These are phyloP conservation scores for Sphenostylis stenocarpa DNA, from an alignment of 306 rosid genomes.

Conservation along the genomic window DNA sequence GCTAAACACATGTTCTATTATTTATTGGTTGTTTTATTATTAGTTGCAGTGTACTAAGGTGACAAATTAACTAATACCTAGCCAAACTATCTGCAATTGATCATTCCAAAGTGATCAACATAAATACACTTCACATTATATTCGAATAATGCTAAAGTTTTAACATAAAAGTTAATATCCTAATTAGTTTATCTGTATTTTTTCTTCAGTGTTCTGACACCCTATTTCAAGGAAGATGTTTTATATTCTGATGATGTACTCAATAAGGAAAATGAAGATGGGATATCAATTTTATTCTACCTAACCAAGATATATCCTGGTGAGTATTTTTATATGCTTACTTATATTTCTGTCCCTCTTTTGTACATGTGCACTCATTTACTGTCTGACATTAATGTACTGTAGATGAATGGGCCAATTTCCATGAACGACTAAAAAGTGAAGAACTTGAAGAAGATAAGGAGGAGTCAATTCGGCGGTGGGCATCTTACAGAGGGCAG, in stretches of 20 bases:
- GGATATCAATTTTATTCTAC: slow-evolving; percentile 90
- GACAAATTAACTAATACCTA: neutral
- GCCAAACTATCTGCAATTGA: neutral
- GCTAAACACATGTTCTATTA: neutral
- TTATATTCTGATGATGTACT: slow-evolving; percentile 77
- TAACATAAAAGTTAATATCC: neutral
- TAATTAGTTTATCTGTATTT: slow-evolving; percentile 32
- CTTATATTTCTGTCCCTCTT: neutral
- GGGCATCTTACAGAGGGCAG: slow-evolving; percentile 98
- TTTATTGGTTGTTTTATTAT: neutral
- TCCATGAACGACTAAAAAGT: slow-evolving; percentile 47
- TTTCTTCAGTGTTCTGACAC: slow-evolving; percentile 85
- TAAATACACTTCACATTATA: neutral
- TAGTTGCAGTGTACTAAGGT: neutral
- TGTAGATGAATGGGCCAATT: slow-evolving; percentile 92
- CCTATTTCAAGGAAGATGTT: slow-evolving; percentile 88
- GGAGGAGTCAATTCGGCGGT: slow-evolving; percentile 54
- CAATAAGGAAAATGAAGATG: slow-evolving; percentile 79
- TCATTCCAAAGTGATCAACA: neutral
- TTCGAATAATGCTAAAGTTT: neutral
- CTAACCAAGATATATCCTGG: slow-evolving; percentile 92
- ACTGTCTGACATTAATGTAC: slow-evolving; percentile 27
- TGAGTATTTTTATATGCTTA: slow-evolving; percentile 43
- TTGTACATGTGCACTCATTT: slow-evolving; percentile 17
- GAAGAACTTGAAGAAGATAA: slow-evolving; percentile 13